Evolutionary conservation across 2,329 filamentous ascomycete genomes (phyloP), one percentile per base, ranked within the genome.

Genomic region (Microdochium nivale): DNA sequence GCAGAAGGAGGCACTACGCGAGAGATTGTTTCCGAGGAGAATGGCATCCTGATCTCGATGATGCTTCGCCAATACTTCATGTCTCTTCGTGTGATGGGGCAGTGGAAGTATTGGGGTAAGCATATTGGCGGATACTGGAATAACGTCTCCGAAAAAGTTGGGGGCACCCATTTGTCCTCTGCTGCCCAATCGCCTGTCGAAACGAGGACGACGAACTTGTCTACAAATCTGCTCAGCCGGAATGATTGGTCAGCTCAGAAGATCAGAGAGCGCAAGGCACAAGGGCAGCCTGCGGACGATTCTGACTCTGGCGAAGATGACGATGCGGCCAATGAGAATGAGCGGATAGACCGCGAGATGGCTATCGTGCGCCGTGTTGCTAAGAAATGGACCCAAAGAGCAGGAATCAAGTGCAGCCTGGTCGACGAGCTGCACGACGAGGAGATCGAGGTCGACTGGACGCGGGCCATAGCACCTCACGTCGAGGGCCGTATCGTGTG

Each of bases 11-110:
- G 90, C 16, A 70, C 78, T 3, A 87, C 85, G 1, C 83, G 90
- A 58, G 88, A 91, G 63, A 71, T 96, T 16, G 84, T 96, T 4
- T 84, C 83, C 27, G 90, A 95, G 62, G 90, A 96, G 64, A 91
- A 88, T 58, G 91, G 90, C 3, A 84, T 95, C 16, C 76, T 96
- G 52, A 88, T 96, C 60, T 90, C 87, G 48, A 88, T 87, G 62
- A 84, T 96, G 65, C 76, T 96, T 21, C 82, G 90, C 13, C 90
- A 96, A 65, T 96, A 95, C 68, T 96, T 96, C 68, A 86, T 95
- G 78, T 87, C 84, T 7, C 75, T 95, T 44, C 88, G 88, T 52
- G 86, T 91, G 1, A 71, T 95, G 25, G 88, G 89, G 19, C 81
- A 82, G 60, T 96, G 90, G 90, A 83, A 80, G 54, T 77, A 83